These are phyloP conservation scores for Cupressus sempervirens DNA, from an alignment of 75 land plant genomes.

Conservation along the genomic window DNA sequence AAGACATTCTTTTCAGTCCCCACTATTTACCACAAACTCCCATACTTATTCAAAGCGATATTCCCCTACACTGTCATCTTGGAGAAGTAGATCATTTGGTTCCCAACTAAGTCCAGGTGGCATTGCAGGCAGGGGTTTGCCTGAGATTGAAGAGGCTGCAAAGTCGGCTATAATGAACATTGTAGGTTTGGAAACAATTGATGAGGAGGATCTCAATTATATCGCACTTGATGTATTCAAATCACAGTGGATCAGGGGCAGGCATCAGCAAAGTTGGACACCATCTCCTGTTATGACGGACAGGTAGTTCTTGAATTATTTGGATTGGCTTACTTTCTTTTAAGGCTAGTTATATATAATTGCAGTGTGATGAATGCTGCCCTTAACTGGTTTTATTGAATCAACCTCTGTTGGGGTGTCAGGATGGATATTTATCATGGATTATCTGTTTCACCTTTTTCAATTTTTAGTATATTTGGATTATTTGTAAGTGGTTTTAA, in stretches of 20 bases:
- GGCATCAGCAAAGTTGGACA: constrained; percentile 41
- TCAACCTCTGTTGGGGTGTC: background rate
- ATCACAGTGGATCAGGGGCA: constrained; percentile 78
- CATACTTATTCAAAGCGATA: constrained; percentile 37
- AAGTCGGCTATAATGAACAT: constrained; percentile 31
- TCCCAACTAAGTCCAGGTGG: constrained; percentile 36
- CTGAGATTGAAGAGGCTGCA: constrained; percentile 53
- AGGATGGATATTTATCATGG: background rate
- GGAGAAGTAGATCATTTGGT: constrained; percentile 58
- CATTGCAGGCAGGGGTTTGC: constrained; percentile 31
- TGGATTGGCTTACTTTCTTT: background rate
- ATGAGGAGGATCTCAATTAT: constrained; percentile 48
- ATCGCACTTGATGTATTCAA: constrained; percentile 65
- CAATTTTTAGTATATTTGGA: constrained; percentile 4
- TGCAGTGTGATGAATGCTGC: background rate
- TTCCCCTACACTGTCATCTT: constrained; percentile 57
- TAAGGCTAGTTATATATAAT: background rate
- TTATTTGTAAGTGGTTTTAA: background rate
- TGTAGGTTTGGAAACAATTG: constrained; percentile 37
- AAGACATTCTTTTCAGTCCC: constrained; percentile 55
- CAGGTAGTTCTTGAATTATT: constrained; percentile 39
- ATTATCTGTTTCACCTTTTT: background rate
- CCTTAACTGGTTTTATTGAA: constrained; percentile 9
- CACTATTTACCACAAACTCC: constrained; percentile 50
- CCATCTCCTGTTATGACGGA: constrained; percentile 51